Percentiles rank a stretch among this genome's conserved stretches.
Evolutionary conservation across 495 filamentous ascomycete species (phyloP).

Genomic region (Lasiosphaeriaceae sp.): DNA sequence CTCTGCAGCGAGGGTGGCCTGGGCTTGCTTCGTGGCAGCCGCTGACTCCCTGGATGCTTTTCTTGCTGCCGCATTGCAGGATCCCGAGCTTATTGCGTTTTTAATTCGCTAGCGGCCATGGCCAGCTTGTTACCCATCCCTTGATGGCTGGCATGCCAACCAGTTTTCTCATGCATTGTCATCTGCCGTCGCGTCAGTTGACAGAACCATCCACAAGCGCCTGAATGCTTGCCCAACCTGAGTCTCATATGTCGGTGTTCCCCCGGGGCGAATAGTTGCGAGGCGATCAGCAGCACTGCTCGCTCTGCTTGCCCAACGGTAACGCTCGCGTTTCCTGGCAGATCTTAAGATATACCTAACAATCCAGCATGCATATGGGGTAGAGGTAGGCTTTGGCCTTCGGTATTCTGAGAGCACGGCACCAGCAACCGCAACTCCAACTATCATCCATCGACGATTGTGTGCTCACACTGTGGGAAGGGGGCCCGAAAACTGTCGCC

Average conservation of each 20-base stretch:
- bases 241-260: neutral
- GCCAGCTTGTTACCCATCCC: conserved; percentile 1
- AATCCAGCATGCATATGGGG: too few relatives aligned
- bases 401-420: too few relatives aligned
- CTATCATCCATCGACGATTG: neutral
- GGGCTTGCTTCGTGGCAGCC: conserved; percentile 43
- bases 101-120: conserved; percentile 10
- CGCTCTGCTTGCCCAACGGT: too few relatives aligned
- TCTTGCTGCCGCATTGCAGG: conserved; percentile 19
- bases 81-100: conserved; percentile 3
- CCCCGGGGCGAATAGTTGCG: too few relatives aligned
- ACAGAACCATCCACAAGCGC: neutral
- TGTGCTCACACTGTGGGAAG: neutral
- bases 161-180: too few relatives aligned
- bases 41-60: conserved; percentile 34
- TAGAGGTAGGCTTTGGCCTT: too few relatives aligned
- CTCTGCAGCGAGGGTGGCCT: conserved; percentile 14
- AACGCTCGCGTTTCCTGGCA: too few relatives aligned
- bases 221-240: conserved; percentile 2
- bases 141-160: conserved; percentile 9
- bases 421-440: too few relatives aligned
- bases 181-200: conserved; percentile 1
- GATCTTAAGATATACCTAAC: too few relatives aligned
- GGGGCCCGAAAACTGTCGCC: neutral
- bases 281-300: too few relatives aligned